A percentile compares a stretch with the other conserved stretches of the same genome.
These are phyloP conservation scores for Cornus suecica DNA, from an alignment of 148 eudicot genomes.

Conservation along the genomic window DNA sequence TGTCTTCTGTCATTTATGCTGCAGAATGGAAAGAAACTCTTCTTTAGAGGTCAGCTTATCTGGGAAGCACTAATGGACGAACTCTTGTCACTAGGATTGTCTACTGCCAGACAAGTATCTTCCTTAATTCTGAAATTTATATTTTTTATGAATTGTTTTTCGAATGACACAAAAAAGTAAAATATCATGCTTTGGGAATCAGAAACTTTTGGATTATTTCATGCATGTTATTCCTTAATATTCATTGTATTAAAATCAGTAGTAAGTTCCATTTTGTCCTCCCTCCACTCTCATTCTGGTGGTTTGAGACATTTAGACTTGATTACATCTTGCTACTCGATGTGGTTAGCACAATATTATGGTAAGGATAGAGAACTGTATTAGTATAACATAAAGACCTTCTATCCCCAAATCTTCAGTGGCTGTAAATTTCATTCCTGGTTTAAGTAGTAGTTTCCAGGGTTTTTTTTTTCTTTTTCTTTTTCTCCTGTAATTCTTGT, in stretches of 20 bases:
- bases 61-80: conserved; percentile 85
- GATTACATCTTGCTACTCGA: background rate
- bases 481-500: background rate
- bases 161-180: background rate
- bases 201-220: background rate
- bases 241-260: background rate
- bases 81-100: conserved; percentile 68
- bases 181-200: background rate
- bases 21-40: conserved; percentile 75
- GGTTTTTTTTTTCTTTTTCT: background rate
- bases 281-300: background rate
- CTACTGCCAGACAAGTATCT: conserved; percentile 62
- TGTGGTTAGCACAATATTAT: background rate
- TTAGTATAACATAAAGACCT: background rate
- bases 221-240: background rate
- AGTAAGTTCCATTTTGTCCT: background rate
- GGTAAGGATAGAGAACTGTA: background rate
- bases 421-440: background rate
- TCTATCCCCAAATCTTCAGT: background rate
- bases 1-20: conserved; percentile 14
- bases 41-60: conserved; percentile 88
- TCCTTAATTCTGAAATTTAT: background rate
- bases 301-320: background rate
- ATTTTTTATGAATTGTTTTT: background rate
- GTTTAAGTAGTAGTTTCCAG: background rate